Evolutionary conservation across 2,329 filamentous ascomycete species (phyloP).

Genomic region (Cladosporium cucumerinum): DNA sequence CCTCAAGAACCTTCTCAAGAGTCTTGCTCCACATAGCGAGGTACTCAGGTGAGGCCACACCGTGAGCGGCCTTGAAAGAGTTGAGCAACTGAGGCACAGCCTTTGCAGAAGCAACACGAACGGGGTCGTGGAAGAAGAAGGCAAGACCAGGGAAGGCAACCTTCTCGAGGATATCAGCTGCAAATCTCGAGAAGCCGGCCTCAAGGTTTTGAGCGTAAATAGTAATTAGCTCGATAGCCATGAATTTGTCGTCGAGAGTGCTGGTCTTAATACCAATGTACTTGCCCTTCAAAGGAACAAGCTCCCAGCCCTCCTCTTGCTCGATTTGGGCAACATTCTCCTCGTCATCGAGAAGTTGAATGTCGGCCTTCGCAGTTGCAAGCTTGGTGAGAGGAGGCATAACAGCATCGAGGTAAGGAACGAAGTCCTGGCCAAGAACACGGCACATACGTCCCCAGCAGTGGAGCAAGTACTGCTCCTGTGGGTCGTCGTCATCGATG

Average conservation of each 20-base stretch:
- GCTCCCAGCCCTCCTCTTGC: conserved; percentile 94
- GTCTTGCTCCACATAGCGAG: conserved; percentile 79
- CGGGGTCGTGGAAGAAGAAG: conserved; percentile 99
- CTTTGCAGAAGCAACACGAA: conserved; percentile 91
- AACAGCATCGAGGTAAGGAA: conserved; percentile 86
- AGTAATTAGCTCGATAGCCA: conserved; percentile 97
- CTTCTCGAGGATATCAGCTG: conserved; percentile 90
- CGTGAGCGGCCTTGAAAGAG: conserved; percentile 90
- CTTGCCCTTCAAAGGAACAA: conserved; percentile 95
- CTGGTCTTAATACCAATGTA: conserved; percentile 98
- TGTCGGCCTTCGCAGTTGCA: conserved; percentile 92
- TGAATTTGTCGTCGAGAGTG: conserved; percentile 96
- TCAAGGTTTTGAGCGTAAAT: conserved; percentile 98
- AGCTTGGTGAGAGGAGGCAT: conserved; percentile 92
- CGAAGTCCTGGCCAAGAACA: conserved; percentile 83
- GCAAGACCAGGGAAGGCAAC: conserved; percentile 89
- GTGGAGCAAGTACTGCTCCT: conserved; percentile 95
- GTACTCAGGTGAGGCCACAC: conserved; percentile 73
- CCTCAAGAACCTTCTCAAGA: conserved; percentile 87
- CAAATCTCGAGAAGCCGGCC: conserved; percentile 85
- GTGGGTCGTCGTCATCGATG: conserved; percentile 87
- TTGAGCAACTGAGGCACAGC: conserved; percentile 89
- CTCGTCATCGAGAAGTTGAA: conserved; percentile 91
- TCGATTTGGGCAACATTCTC: conserved; percentile 90
- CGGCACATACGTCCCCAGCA: conserved; percentile 99